Evolutionary conservation across 176 grass and related monocot genomes (phyloP).

Genomic region (Hsuehochloa calcarea): DNA sequence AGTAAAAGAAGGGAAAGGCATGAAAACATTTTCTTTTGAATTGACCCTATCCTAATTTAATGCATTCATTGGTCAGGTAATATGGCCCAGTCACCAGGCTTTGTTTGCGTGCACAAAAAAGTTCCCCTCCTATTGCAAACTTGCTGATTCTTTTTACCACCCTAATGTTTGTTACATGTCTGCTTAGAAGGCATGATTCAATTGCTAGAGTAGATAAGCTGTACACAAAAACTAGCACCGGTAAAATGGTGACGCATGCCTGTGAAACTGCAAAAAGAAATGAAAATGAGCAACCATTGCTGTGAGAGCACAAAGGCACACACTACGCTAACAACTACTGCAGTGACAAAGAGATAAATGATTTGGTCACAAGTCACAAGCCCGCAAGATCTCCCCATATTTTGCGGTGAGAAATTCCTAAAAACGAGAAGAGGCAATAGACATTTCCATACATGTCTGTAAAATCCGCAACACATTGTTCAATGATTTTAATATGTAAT

Average conservation of each 20-base stretch:
- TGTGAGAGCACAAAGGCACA: slow-evolving; percentile 9
- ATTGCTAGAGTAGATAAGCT: not conserved
- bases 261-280: not conserved
- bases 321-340: not conserved
- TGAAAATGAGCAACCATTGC: slow-evolving; percentile 34
- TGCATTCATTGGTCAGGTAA: slow-evolving; percentile 11
- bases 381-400: not conserved
- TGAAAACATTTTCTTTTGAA: not conserved
- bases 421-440: not conserved
- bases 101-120: not conserved
- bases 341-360: not conserved
- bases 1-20: not conserved
- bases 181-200: not conserved
- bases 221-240: not conserved
- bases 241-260: not conserved
- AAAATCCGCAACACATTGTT: slow-evolving; percentile 18
- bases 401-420: not conserved
- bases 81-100: not conserved
- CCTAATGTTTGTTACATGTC: not conserved
- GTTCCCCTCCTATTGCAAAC: not conserved
- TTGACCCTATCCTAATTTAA: not conserved
- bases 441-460: not conserved
- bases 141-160: not conserved
- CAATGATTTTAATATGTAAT: slow-evolving; percentile 21
- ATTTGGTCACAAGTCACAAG: not conserved